Evolutionary conservation across 306 rosid species (phyloP).

Genomic region (Cucumis melo): DNA sequence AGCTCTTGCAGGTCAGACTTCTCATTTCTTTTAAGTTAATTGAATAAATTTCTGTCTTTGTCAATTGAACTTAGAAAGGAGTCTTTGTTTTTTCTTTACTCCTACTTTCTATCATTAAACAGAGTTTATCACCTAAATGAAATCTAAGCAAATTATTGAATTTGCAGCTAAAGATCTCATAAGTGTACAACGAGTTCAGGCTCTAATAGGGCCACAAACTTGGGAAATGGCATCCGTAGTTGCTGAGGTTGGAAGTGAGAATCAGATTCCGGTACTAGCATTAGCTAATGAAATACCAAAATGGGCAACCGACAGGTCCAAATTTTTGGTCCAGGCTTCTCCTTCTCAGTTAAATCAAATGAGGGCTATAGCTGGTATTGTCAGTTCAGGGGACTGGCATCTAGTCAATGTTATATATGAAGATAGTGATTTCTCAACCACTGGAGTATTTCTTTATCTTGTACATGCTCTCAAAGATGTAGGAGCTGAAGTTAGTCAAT

Average conservation of each 20-base stretch:
- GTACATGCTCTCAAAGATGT: constrained; percentile 13
- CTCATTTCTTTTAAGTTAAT: background rate
- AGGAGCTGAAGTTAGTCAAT: constrained; percentile 11
- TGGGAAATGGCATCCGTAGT: constrained; percentile 35
- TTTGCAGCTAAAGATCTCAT: constrained; percentile 36
- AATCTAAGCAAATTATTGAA: background rate
- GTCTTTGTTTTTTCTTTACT: background rate
- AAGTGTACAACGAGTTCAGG: constrained; percentile 15
- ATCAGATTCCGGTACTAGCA: constrained; percentile 19
- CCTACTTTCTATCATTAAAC: background rate
- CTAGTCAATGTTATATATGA: constrained; percentile 26
- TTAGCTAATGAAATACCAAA: constrained; percentile 29
- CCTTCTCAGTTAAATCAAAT: constrained; percentile 16
- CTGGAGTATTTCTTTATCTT: constrained; percentile 20
- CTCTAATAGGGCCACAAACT: constrained; percentile 28
- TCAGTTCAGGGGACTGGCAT: constrained; percentile 31
- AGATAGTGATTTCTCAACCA: constrained; percentile 23
- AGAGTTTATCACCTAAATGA: background rate
- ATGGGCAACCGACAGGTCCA: constrained; percentile 29
- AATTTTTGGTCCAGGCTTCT: constrained; percentile 27
- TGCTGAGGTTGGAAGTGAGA: constrained; percentile 22
- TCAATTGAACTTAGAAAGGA: background rate
- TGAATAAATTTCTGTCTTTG: background rate
- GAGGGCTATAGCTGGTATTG: constrained; percentile 30
- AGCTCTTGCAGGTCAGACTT: constrained; percentile 25